Percentiles rank a stretch among this genome's conserved stretches.
Conservation (phyloP, 2,329 filamentous ascomycete genomes). For the Cladosporium sp. region DNA sequence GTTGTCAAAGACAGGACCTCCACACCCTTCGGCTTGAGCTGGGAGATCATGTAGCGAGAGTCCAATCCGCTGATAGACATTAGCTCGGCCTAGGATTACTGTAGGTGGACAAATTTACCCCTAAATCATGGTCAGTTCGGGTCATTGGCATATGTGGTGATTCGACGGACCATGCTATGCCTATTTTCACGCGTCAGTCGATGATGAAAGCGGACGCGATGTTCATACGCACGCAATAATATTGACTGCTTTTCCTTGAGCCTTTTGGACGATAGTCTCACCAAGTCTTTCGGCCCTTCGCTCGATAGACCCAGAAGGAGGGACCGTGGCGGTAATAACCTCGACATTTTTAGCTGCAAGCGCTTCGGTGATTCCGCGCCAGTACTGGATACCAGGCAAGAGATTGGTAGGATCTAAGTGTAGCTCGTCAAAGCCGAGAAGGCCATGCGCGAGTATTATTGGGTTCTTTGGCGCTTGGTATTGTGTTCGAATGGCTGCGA, state of each 20-base stretch:
- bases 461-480: conserved; percentile 55
- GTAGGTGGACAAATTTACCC: conserved; percentile 28
- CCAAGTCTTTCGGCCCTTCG: conserved; percentile 51
- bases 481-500: conserved; percentile 53
- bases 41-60: conserved; percentile 61
- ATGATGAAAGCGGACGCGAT: background rate
- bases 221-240: conserved; percentile 55
- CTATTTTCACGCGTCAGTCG: conserved; percentile 24
- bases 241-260: conserved; percentile 56
- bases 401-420: conserved; percentile 44
- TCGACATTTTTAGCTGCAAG: conserved; percentile 53
- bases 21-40: conserved; percentile 58
- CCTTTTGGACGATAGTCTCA: conserved; percentile 49
- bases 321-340: conserved; percentile 59
- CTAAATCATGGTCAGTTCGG: conserved; percentile 22
- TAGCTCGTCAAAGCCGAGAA: conserved; percentile 62
- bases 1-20: conserved; percentile 69
- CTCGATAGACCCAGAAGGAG: conserved; percentile 57
- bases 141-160: background rate
- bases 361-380: conserved; percentile 60
- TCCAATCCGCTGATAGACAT: conserved; percentile 52
- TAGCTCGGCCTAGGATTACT: conserved; percentile 1
- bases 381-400: conserved; percentile 59
- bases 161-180: conserved; percentile 51
- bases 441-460: conserved; percentile 61